Evolutionary conservation across 768 basidiomycete genomes (phyloP).

Genomic region (Trametes sanguinea): DNA sequence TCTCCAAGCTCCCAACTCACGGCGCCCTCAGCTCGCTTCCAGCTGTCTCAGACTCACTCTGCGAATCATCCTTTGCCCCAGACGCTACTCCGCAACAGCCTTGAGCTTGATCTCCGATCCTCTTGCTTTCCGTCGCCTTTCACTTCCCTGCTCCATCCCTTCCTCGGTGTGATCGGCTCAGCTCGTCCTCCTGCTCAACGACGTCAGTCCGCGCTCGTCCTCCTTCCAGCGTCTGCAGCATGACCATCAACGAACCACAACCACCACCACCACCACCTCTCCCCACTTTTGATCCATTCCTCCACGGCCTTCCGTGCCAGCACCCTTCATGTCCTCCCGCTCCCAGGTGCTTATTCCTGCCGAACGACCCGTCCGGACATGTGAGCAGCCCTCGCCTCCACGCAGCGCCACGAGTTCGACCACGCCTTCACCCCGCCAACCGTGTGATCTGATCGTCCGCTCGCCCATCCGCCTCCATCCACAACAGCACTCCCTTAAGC

Average conservation of each 20-base stretch:
- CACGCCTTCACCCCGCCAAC: background rate
- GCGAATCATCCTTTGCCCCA: too few species aligned
- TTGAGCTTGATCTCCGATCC: too few species aligned
- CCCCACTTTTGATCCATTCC: background rate
- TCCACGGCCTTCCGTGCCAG: background rate
- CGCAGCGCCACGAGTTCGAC: background rate
- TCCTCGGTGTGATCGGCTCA: background rate
- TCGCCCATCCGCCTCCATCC: background rate
- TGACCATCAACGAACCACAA: background rate
- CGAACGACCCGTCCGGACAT: background rate
- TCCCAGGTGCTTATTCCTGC: background rate
- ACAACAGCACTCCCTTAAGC: too few species aligned
- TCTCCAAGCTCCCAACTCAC: background rate
- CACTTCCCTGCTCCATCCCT: background rate
- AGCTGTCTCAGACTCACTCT: too few species aligned
- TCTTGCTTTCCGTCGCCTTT: too few species aligned
- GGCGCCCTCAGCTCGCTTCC: too few species aligned
- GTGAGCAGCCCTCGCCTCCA: slow-evolving; percentile 2
- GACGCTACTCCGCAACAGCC: too few species aligned
- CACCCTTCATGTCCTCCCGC: background rate
- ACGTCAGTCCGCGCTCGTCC: too few species aligned
- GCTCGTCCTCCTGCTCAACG: too few species aligned
- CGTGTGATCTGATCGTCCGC: slow-evolving; percentile 14
- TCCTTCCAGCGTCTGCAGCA: too few species aligned
- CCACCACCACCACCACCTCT: background rate